Evolutionary conservation across 2,329 filamentous ascomycete species (phyloP).

Genomic region (Verticillium zaregamsianum): DNA sequence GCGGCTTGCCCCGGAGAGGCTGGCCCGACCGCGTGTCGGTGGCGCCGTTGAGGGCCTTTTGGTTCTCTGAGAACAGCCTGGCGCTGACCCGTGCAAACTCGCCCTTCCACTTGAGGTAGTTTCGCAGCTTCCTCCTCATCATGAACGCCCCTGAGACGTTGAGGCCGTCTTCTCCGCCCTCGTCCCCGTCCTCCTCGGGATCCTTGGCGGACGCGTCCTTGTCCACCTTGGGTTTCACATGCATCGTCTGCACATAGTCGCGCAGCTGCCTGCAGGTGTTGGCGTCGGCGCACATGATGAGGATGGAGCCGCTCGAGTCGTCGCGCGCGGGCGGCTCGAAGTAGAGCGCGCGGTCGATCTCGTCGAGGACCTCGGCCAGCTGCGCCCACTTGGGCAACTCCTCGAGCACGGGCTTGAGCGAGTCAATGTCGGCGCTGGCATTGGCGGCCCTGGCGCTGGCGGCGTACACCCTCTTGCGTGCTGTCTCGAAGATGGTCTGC

Average conservation of each 20-base stretch:
- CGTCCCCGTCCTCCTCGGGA: constrained; percentile 24
- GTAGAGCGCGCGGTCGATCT: constrained; percentile 88
- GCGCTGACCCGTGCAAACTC: constrained; percentile 84
- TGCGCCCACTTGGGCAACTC: constrained; percentile 93
- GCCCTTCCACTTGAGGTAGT: constrained; percentile 86
- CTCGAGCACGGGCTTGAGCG: constrained; percentile 77
- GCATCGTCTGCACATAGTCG: constrained; percentile 90
- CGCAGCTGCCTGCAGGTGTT: constrained; percentile 82
- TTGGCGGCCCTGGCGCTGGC: constrained; percentile 49
- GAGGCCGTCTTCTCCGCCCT: constrained; percentile 42
- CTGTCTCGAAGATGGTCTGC: constrained; percentile 88
- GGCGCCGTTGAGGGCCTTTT: constrained; percentile 67
- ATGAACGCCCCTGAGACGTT: constrained; percentile 73
- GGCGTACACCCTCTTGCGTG: constrained; percentile 82
- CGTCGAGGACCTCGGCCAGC: constrained; percentile 83
- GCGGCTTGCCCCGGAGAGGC: constrained; percentile 57
- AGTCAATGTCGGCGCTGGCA: constrained; percentile 46
- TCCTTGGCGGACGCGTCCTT: constrained; percentile 19
- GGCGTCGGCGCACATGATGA: constrained; percentile 93
- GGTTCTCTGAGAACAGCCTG: constrained; percentile 73
- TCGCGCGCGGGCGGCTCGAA: constrained; percentile 73
- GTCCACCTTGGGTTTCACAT: constrained; percentile 57
- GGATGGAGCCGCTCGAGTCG: constrained; percentile 83
- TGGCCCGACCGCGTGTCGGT: constrained; percentile 49
- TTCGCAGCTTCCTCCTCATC: constrained; percentile 82